These are phyloP conservation scores for Sclerotinia spermophila DNA, from an alignment of 2,329 filamentous ascomycete genomes.

Conservation along the genomic window DNA sequence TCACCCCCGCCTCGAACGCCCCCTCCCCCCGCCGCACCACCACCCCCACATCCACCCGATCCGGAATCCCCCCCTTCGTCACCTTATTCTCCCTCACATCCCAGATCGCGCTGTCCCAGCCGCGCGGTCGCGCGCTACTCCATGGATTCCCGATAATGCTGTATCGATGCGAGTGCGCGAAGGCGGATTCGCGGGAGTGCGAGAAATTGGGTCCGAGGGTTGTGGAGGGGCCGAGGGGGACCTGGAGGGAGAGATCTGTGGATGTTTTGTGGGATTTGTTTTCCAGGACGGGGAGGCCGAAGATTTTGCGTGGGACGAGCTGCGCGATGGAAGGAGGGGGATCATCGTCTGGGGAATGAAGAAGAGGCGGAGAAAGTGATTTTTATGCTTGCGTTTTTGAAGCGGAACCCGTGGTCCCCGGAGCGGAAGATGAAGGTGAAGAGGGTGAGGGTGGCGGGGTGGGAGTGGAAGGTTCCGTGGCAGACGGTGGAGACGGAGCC, in stretches of 20 bases:
- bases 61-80: constrained; percentile 25
- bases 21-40: constrained; percentile 18
- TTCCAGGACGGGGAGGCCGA: constrained; percentile 20
- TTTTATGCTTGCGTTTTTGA: constrained; percentile 25
- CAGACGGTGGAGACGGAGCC: constrained; percentile 23
- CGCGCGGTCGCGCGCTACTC: constrained; percentile 14
- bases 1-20: constrained; percentile 21
- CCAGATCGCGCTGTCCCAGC: constrained; percentile 27
- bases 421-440: constrained; percentile 34
- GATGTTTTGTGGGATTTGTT: constrained; percentile 14
- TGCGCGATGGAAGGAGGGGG: constrained; percentile 14
- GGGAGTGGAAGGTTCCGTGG: constrained; percentile 22
- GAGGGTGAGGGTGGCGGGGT: constrained; percentile 19
- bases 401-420: constrained; percentile 23
- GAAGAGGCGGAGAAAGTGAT: constrained; percentile 22
- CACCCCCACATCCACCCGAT: constrained; percentile 22
- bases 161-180: constrained; percentile 20
- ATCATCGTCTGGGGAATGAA: too few species aligned
- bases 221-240: constrained; percentile 19
- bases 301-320: constrained; percentile 26
- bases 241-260: constrained; percentile 21
- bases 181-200: constrained; percentile 17
- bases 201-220: constrained; percentile 19
- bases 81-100: constrained; percentile 22
- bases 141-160: constrained; percentile 23